These are phyloP conservation scores for Trichoderma guizhouense DNA, from an alignment of 2,329 filamentous ascomycete species.

Conservation along the genomic window DNA sequence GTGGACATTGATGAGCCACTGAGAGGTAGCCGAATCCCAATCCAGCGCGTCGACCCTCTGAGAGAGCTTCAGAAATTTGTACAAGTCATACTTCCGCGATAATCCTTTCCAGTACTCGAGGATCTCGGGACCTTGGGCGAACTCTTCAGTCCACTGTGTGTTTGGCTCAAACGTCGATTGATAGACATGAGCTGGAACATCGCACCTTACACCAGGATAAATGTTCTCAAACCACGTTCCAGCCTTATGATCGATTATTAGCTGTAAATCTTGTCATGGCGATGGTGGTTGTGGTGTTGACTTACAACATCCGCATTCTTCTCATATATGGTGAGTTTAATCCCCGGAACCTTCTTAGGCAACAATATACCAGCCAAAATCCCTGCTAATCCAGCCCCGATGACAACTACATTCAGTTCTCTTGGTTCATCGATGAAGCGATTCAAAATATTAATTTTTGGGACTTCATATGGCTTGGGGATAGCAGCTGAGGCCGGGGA, in stretches of 20 bases:
- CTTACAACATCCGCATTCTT: slow-evolving; percentile 65
- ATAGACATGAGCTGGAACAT: slow-evolving; percentile 68
- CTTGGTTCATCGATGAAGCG: slow-evolving; percentile 36
- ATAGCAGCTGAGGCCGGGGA: not conserved
- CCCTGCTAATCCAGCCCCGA: slow-evolving; percentile 37
- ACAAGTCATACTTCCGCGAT: slow-evolving; percentile 62
- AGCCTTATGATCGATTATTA: slow-evolving; percentile 31
- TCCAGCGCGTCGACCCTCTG: slow-evolving; percentile 53
- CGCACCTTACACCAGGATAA: slow-evolving; percentile 65
- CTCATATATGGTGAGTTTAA: slow-evolving; percentile 64
- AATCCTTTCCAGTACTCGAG: slow-evolving; percentile 62
- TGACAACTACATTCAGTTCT: slow-evolving; percentile 33
- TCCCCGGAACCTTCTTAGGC: slow-evolving; percentile 64
- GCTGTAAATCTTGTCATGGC: not conserved
- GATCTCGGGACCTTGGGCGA: slow-evolving; percentile 65
- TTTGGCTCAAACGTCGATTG: slow-evolving; percentile 67
- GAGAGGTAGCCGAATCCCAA: slow-evolving; percentile 52
- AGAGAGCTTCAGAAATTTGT: slow-evolving; percentile 53
- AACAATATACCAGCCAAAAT: slow-evolving; percentile 60
- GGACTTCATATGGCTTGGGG: slow-evolving; percentile 12
- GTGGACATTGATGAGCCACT: slow-evolving; percentile 50
- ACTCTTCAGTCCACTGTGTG: slow-evolving; percentile 65
- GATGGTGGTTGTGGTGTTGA: slow-evolving; percentile 16
- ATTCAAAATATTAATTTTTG: slow-evolving; percentile 24
- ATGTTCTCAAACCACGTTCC: slow-evolving; percentile 54